Percentiles rank a stretch among this genome's conserved stretches.
Conservation (phyloP, 768 basidiomycete species). For the Hygrocybe punicea region DNA sequence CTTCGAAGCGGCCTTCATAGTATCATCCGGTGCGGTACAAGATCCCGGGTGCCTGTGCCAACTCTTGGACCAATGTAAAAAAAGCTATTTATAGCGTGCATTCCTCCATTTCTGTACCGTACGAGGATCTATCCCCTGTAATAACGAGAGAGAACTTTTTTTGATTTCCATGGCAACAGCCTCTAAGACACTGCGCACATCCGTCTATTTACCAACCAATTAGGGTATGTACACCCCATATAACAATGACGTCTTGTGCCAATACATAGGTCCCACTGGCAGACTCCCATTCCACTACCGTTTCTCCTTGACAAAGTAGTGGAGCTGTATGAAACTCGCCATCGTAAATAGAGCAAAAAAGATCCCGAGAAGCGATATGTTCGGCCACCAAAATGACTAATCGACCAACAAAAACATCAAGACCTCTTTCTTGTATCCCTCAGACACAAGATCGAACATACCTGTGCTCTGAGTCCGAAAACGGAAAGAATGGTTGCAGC, state of each 20-base stretch:
- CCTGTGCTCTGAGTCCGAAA: conserved; percentile 90
- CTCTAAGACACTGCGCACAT: no score
- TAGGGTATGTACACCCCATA: neutral
- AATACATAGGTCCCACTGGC: neutral
- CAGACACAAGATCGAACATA: conserved; percentile 27
- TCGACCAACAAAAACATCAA: conserved; percentile 3
- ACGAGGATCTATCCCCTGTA: no score
- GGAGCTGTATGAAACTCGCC: conserved; percentile 73
- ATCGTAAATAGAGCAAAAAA: conserved; percentile 81
- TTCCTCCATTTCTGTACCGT: no score
- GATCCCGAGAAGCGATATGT: conserved; percentile 78
- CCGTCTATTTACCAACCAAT: neutral
- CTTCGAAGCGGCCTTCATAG: no score
- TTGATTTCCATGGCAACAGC: no score
- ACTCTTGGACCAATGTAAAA: no score
- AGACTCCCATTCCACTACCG: conserved; percentile 34
- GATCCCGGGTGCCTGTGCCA: no score
- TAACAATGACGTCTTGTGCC: neutral
- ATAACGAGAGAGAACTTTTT: no score
- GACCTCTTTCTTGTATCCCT: neutral
- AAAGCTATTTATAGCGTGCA: no score
- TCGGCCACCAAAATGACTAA: conserved; percentile 98
- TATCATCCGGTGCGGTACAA: no score
- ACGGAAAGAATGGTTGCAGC: conserved; percentile 92
- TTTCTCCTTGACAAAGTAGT: conserved; percentile 86